These are phyloP conservation scores for Cercospora canescens DNA, from an alignment of 2,329 filamentous ascomycete species.

Conservation along the genomic window DNA sequence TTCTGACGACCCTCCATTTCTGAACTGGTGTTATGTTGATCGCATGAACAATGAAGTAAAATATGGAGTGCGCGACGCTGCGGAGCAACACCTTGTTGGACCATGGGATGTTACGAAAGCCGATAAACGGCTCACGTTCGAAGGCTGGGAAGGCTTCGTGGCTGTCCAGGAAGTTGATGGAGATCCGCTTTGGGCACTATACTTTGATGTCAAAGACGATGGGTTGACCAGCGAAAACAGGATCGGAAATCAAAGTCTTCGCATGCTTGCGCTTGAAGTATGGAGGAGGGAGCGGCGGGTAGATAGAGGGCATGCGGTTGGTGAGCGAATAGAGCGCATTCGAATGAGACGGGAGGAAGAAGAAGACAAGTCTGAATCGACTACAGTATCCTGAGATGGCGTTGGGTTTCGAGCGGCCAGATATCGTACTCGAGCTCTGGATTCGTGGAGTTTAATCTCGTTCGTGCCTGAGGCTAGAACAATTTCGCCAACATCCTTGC, in stretches of 20 bases:
- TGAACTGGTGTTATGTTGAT: constrained; percentile 70
- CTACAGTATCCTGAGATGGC: constrained; percentile 18
- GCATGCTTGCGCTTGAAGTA: constrained; percentile 35
- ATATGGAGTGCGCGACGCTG: constrained; percentile 58
- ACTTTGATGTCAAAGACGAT: constrained; percentile 50
- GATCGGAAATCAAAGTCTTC: constrained; percentile 28
- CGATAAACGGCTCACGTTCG: constrained; percentile 56
- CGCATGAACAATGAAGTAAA: constrained; percentile 60
- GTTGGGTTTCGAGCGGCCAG: too few relatives aligned
- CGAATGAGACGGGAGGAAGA: constrained; percentile 12
- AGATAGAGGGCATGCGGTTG: constrained; percentile 27
- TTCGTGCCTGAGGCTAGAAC: too few relatives aligned
- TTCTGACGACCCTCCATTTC: constrained; percentile 56
- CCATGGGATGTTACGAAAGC: constrained; percentile 79
- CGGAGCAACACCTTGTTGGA: constrained; percentile 70
- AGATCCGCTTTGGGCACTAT: constrained; percentile 52
- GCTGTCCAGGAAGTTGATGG: constrained; percentile 51
- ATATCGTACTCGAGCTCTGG: too few relatives aligned
- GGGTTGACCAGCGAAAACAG: constrained; percentile 37
- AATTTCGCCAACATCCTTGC: too few relatives aligned
- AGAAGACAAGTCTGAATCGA: constrained; percentile 12
- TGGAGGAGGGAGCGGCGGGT: constrained; percentile 33
- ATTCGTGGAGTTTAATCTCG: too few relatives aligned
- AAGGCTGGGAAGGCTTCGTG: constrained; percentile 59
- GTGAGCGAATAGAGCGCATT: constrained; percentile 31